Percentiles rank a stretch among this genome's conserved stretches.
phyloP scores from a whole-genome alignment of 2,329 filamentous ascomycete species.

The Sclerotinia borealis region DNA sequence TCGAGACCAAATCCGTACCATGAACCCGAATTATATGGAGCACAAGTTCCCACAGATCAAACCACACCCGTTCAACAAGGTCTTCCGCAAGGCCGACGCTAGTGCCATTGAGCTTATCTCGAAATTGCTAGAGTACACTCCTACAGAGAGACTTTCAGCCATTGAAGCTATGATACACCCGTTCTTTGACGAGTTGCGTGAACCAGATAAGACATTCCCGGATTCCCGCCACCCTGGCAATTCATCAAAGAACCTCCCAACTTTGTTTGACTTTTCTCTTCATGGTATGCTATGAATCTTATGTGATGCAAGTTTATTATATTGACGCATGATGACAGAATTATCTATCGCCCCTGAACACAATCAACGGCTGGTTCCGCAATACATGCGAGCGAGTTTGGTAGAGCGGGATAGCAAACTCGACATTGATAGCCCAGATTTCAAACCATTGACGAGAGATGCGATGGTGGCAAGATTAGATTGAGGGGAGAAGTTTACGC shows the following conservation, averaged over 20 bases:
- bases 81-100: conserved; percentile 91
- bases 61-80: conserved; percentile 98
- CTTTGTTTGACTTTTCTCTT: conserved; percentile 85
- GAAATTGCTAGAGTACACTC: conserved; percentile 90
- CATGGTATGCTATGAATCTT: conserved; percentile 61
- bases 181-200: conserved; percentile 95
- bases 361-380: conserved; percentile 82
- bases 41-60: conserved; percentile 99
- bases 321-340: conserved; percentile 51
- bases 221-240: conserved; percentile 82
- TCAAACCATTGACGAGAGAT: conserved; percentile 83
- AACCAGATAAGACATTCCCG: conserved; percentile 83
- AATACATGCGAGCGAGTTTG: conserved; percentile 70
- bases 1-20: conserved; percentile 95
- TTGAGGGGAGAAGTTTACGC: conserved; percentile 47
- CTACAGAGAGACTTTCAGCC: conserved; percentile 86
- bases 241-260: conserved; percentile 75
- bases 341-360: conserved; percentile 88
- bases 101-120: conserved; percentile 95
- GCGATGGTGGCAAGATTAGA: conserved; percentile 98
- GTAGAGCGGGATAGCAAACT: conserved; percentile 54
- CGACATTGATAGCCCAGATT: conserved; percentile 80
- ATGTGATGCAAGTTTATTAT: conserved; percentile 2
- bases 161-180: conserved; percentile 97
- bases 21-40: conserved; percentile 99